Conservation (phyloP, 768 basidiomycete species). For the Leccinellum rugosiceps region DNA sequence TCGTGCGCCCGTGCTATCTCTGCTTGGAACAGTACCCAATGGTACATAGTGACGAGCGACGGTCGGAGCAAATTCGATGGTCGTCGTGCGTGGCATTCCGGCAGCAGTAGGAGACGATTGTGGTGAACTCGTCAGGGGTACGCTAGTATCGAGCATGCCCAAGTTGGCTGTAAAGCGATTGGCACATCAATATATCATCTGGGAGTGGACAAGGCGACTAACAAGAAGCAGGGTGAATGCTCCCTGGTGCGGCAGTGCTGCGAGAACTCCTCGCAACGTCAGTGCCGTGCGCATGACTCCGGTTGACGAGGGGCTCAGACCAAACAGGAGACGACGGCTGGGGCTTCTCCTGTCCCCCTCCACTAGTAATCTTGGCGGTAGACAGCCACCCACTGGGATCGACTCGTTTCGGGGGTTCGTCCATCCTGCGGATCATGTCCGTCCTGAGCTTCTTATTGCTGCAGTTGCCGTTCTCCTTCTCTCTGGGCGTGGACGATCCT, state of each 20-base stretch:
- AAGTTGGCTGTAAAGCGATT: conserved; percentile 10
- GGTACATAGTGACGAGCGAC: conserved; percentile 27
- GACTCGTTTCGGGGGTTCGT: conserved; percentile 62
- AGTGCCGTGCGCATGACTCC: not conserved
- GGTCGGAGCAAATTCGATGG: conserved; percentile 50
- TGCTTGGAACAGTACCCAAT: conserved; percentile 27
- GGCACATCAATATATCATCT: not conserved
- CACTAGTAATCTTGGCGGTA: not conserved
- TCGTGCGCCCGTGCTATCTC: conserved; percentile 14
- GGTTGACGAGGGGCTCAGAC: not conserved
- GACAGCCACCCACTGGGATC: conserved; percentile 65
- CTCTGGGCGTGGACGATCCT: conserved; percentile 8
- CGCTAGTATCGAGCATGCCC: conserved; percentile 1
- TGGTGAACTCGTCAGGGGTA: not conserved
- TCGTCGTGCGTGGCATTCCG: conserved; percentile 41
- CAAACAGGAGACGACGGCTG: conserved; percentile 4
- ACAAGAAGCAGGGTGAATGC: conserved; percentile 3
- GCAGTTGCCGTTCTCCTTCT: conserved; percentile 25
- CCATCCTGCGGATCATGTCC: conserved; percentile 77
- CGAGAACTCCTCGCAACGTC: conserved; percentile 25
- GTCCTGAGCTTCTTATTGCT: conserved; percentile 41
- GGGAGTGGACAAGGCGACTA: not conserved
- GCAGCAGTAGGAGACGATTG: conserved; percentile 1
- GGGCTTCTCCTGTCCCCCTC: conserved; percentile 4
- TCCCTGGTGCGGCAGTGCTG: conserved; percentile 32